phyloP scores from a whole-genome alignment of 805 yeast genomes.

The Wickerhamiella kazuoi region DNA sequence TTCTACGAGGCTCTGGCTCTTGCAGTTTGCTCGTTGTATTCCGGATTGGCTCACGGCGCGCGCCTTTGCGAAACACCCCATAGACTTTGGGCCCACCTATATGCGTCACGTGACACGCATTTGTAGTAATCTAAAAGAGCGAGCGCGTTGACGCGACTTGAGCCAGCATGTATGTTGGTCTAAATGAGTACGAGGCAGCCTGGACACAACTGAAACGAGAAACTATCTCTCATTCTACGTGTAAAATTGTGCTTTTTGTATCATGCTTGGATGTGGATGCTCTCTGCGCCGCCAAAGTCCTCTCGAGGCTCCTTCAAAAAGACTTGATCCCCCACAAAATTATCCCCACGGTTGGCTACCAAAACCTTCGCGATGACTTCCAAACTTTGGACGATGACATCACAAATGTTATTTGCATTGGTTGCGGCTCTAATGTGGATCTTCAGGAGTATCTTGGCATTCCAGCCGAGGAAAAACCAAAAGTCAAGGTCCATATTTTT shows the following conservation, averaged over 20 bases:
- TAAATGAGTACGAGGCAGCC: constrained; percentile 46
- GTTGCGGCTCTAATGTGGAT: constrained; percentile 90
- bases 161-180: constrained; percentile 61
- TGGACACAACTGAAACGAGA: constrained; percentile 50
- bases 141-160: too few species aligned
- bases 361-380: constrained; percentile 50
- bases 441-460: constrained; percentile 37
- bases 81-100: neutral
- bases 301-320: constrained; percentile 52
- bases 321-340: constrained; percentile 75
- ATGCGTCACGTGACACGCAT: neutral
- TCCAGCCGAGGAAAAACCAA: constrained; percentile 14
- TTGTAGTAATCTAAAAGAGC: neutral
- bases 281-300: constrained; percentile 67
- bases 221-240: constrained; percentile 83
- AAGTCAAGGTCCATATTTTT: constrained; percentile 52
- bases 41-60: too few species aligned
- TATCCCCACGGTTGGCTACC: constrained; percentile 83
- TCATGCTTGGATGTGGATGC: constrained; percentile 87
- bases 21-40: too few species aligned
- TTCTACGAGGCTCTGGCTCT: too few species aligned
- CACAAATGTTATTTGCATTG: constrained; percentile 57
- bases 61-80: neutral
- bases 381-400: constrained; percentile 52
- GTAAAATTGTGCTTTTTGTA: constrained; percentile 71